Base-by-base conservation (phyloP, 257 asterid genomes). In the Ligustrum vulgare region DNA sequence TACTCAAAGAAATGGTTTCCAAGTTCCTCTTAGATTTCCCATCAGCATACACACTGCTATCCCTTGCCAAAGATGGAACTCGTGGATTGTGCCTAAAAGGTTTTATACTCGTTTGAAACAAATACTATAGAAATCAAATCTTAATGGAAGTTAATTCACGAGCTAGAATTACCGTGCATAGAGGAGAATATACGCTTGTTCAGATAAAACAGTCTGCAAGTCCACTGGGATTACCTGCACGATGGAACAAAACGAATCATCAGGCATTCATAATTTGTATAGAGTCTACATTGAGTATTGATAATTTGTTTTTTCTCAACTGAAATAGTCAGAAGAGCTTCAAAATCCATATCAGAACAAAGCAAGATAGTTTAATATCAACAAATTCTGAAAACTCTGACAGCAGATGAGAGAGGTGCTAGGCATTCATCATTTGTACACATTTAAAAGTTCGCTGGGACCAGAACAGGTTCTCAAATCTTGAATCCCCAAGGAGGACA, bases 141-240 rank as follows among this genome's bases (percentile, higher is more conserved):
- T 43, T 58, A 60, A 32, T 60, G 23, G 72, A 60, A 32, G 71
- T 15, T 18, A 31, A 20, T 49, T 34, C 7, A 66, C 36, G 13
- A 33, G 18, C 41, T 22, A 60, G 74, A 13, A 49, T 67, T 73
- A 84, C 88, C 88, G 82, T 6, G 88, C 79, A 43, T 84, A 84
- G 75, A 84, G 82, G 47, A 84, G 88, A 75, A 84, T 82, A 73
- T 84, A 84, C 56, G 88, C 88, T 74, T 82, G 84, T 2, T 63
- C 75, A 28, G 86, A 84, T 69, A 84, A 67, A 64, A 84, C 86
- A 4, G 86, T 77, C 75, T 79, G 84, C 72, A 77, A 65, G 75
- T 77, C 70, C 58, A 84, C 88, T 32, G 25, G 79, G 79, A 76
- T 79, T 51, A 84, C 88, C 88, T 84, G 68, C 76, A 76, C 3